A percentile compares a stretch with the other conserved stretches of the same genome.
Conservation (phyloP, 129 eudicot genomes). For the Flaveria ramosissima region DNA sequence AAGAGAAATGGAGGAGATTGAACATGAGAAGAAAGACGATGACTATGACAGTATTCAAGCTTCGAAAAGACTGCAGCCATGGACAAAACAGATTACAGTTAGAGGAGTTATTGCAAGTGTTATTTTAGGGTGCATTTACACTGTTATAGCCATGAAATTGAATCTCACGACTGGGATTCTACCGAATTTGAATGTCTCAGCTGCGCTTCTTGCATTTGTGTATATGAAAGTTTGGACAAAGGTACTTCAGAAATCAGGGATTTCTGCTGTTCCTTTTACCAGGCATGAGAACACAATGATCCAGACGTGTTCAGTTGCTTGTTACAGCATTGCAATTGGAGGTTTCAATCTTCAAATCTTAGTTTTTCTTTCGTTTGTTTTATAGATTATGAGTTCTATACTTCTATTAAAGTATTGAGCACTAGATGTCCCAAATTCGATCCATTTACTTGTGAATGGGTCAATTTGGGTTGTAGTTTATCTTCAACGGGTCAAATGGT, state of each 20-base stretch:
- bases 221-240: conserved; percentile 64
- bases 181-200: conserved; percentile 78
- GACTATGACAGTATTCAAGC: conserved; percentile 24
- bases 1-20: conserved; percentile 32
- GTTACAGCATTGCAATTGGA: conserved; percentile 73
- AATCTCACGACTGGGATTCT: conserved; percentile 71
- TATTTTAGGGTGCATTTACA: conserved; percentile 61
- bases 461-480: neutral
- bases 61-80: conserved; percentile 57
- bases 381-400: neutral
- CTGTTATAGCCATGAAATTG: conserved; percentile 74
- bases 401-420: neutral
- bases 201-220: conserved; percentile 75
- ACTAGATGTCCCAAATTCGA: neutral
- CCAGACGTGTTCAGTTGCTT: conserved; percentile 84
- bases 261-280: conserved; percentile 64
- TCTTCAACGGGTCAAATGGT: neutral
- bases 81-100: conserved; percentile 74
- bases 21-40: conserved; percentile 37
- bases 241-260: conserved; percentile 49
- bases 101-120: conserved; percentile 64
- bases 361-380: neutral
- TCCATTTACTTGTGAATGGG: neutral
- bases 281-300: conserved; percentile 88
- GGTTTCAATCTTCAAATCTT: conserved; percentile 37